Conservation (phyloP, 2,329 filamentous ascomycete genomes). For the Polytolypa hystricis region DNA sequence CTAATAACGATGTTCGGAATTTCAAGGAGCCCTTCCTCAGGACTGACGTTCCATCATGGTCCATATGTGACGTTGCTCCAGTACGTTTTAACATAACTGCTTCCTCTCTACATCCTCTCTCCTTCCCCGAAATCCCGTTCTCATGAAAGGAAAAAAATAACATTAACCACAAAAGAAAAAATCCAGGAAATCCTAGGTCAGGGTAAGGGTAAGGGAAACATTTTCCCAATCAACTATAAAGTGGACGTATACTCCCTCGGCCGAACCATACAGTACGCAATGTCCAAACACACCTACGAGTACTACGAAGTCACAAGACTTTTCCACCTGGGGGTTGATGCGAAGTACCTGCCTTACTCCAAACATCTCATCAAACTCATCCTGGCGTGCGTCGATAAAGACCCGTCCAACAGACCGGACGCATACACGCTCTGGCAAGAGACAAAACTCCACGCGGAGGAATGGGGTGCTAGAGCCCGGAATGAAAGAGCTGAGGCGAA, state of each 20-base stretch:
- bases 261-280: slow-evolving; percentile 3
- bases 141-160: too few relatives aligned
- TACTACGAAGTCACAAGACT: slow-evolving; percentile 1
- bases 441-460: slow-evolving; percentile 2
- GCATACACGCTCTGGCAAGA: slow-evolving; percentile 5
- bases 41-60: too few relatives aligned
- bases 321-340: not conserved
- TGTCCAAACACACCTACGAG: slow-evolving; percentile 2
- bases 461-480: slow-evolving; percentile 2
- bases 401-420: slow-evolving; percentile 1
- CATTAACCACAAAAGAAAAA: too few relatives aligned
- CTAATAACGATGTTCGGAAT: slow-evolving; percentile 8
- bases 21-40: too few relatives aligned
- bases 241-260: slow-evolving; percentile 7
- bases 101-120: too few relatives aligned
- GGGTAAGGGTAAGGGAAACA: slow-evolving; percentile 4
- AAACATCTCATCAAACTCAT: slow-evolving; percentile 3
- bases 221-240: slow-evolving; percentile 6
- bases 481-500: slow-evolving; percentile 1
- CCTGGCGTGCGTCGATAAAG: not conserved
- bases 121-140: too few relatives aligned
- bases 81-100: too few relatives aligned
- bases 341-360: slow-evolving; percentile 7
- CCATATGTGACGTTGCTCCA: too few relatives aligned
- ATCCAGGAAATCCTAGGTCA: slow-evolving; percentile 2